These are phyloP conservation scores for Casuarina cunninghamiana DNA, from an alignment of 306 rosid genomes.

Conservation along the genomic window DNA sequence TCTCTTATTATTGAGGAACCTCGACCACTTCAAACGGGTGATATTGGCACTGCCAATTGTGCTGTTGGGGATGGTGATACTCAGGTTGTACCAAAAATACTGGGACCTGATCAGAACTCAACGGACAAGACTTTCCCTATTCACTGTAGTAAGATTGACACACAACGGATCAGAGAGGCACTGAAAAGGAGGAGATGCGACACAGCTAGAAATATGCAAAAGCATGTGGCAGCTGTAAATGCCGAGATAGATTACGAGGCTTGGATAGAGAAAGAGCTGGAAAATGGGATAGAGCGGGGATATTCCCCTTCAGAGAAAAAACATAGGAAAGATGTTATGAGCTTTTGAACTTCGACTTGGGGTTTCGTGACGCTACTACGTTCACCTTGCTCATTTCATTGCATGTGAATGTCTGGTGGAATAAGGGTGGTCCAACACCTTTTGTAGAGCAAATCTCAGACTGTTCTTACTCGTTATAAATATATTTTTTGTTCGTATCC, in stretches of 20 bases:
- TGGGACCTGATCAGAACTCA: constrained; percentile 29
- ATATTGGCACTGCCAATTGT: constrained; percentile 34
- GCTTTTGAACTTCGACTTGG: constrained; percentile 9
- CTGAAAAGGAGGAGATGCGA: constrained; percentile 38
- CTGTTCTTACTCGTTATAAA: neutral
- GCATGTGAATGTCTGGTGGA: neutral
- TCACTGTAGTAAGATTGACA: constrained; percentile 24
- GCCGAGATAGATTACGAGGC: constrained; percentile 41
- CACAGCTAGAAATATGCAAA: constrained; percentile 18
- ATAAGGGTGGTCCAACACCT: neutral
- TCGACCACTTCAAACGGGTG: constrained; percentile 28
- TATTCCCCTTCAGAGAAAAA: constrained; percentile 26
- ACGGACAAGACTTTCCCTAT: constrained; percentile 13
- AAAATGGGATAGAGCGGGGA: constrained; percentile 41
- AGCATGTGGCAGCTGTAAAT: constrained; percentile 9
- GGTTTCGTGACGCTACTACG: constrained; percentile 8
- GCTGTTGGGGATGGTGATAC: constrained; percentile 29
- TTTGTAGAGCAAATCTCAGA: neutral
- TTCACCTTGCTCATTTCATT: constrained; percentile 18
- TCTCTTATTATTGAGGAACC: constrained; percentile 15
- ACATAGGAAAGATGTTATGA: constrained; percentile 23
- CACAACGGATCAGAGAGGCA: constrained; percentile 38
- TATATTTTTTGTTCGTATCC: no score
- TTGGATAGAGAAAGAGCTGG: constrained; percentile 54
- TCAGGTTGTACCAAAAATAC: constrained; percentile 16